Conservation (phyloP, 2,329 filamentous ascomycete genomes). For the Paraphaeosphaeria minitans region DNA sequence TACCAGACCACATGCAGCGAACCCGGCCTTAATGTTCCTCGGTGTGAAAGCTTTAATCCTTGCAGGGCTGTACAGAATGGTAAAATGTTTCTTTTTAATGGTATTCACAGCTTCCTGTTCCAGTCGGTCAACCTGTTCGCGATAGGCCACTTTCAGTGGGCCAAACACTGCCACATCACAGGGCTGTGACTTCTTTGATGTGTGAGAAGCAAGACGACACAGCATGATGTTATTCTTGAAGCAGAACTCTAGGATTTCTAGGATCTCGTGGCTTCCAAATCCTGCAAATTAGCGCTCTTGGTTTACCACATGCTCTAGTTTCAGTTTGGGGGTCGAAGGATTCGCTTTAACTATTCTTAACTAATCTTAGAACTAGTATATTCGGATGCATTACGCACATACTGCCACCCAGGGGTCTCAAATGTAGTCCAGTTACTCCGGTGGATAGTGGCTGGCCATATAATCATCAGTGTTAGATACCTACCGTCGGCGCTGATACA, state of each 20-base stretch:
- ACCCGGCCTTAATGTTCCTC: too few relatives aligned
- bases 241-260: constrained; percentile 39
- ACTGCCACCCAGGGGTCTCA: constrained; percentile 22
- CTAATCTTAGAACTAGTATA: constrained; percentile 38
- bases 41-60: constrained; percentile 1
- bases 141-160: constrained; percentile 20
- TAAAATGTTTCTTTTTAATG: constrained; percentile 20
- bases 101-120: constrained; percentile 16
- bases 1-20: too few relatives aligned
- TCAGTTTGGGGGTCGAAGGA: constrained; percentile 6
- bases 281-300: background rate
- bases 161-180: constrained; percentile 16
- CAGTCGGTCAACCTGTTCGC: constrained; percentile 18
- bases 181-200: background rate
- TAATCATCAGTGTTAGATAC: constrained; percentile 14
- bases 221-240: constrained; percentile 42
- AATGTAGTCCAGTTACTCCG: constrained; percentile 17
- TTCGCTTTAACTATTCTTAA: constrained; percentile 37
- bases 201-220: constrained; percentile 27
- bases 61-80: constrained; percentile 26
- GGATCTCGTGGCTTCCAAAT: constrained; percentile 36
- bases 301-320: background rate
- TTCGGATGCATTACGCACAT: constrained; percentile 10
- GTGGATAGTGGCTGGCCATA: constrained; percentile 19
- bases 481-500: constrained; percentile 17